Conservation (phyloP, 176 grass and related monocot genomes). For the Lolium multiflorum region DNA sequence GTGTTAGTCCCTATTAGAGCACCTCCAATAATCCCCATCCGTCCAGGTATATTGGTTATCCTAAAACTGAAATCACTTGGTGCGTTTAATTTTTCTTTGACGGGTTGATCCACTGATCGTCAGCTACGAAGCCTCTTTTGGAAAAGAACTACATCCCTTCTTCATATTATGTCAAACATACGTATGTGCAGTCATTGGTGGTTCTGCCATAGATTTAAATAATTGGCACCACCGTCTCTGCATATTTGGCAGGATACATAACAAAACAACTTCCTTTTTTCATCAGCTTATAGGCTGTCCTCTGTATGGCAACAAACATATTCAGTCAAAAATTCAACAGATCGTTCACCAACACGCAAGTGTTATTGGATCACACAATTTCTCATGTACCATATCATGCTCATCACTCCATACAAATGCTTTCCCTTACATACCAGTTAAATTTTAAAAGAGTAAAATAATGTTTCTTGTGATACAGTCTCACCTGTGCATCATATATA, state of each 20-base stretch:
- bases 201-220: conserved; percentile 20
- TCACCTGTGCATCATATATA: neutral
- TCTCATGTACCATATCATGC: too few species aligned
- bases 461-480: neutral
- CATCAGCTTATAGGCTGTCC: too few species aligned
- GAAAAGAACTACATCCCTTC: conserved; percentile 28
- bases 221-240: neutral
- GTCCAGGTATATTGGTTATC: neutral
- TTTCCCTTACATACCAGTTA: too few species aligned
- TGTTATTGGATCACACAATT: too few species aligned
- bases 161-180: conserved; percentile 65
- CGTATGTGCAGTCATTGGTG: conserved; percentile 74
- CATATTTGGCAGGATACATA: too few species aligned
- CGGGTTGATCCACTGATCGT: conserved; percentile 76
- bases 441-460: too few species aligned
- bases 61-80: conserved; percentile 5
- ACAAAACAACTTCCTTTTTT: too few species aligned
- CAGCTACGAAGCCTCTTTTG: too few species aligned
- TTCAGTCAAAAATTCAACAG: too few species aligned
- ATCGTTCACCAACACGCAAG: too few species aligned
- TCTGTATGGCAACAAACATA: too few species aligned
- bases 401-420: too few species aligned
- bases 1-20: conserved; percentile 19
- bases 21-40: conserved; percentile 16
- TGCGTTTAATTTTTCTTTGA: conserved; percentile 23